Evolutionary conservation across 345 rosid genomes (phyloP), one percentile per base, ranked within the genome.

Genomic region (Citrus mangshanensis): DNA sequence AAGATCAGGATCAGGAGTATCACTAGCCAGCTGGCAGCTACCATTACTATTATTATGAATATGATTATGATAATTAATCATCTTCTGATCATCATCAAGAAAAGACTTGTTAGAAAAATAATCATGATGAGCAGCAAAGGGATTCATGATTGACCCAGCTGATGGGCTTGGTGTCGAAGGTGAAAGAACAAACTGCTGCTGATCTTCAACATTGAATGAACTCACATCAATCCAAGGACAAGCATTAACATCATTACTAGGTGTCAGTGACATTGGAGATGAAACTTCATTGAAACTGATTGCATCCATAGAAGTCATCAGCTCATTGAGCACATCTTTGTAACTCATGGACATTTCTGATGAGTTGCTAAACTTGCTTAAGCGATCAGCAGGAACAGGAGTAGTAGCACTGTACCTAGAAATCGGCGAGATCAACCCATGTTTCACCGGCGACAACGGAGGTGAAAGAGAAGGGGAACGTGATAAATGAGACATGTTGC

Each of bases 381-480:
- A 22, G n/a, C 86, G 65, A 54, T 86, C 89, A 46, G 51, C 51
- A 46, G 51, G 51, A 46, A 1, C 4, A 12, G 51, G 18, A 46
- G 51, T 13, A 46, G 16, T 13, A 18, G 58, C 19, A 5, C 35
- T 30, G 34, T 82, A 82, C 28, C 83, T 86, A 0, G 89, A 86
- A 56, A 84, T 42, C 5, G 84, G 81, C 0, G 87, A 89, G 66
- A 85, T 54, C 22, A 54, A 77, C 10, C 85, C 85, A 2, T 82
- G 85, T 10, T 84, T 87, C 28, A 84, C 85, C 1, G 98, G 98
- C 21, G 99, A 93, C 28, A 92, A 32, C n/a, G 98, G 95, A 67
- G 94, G 93, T 9, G 97, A 90, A 0, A 85, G 75, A 14, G 93
- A 87, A 30, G 89, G 92, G 9, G 91, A 89, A 32, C 89, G 75